Base-by-base conservation (phyloP, 2,329 filamentous ascomycete species). In the Hortaea werneckii region DNA sequence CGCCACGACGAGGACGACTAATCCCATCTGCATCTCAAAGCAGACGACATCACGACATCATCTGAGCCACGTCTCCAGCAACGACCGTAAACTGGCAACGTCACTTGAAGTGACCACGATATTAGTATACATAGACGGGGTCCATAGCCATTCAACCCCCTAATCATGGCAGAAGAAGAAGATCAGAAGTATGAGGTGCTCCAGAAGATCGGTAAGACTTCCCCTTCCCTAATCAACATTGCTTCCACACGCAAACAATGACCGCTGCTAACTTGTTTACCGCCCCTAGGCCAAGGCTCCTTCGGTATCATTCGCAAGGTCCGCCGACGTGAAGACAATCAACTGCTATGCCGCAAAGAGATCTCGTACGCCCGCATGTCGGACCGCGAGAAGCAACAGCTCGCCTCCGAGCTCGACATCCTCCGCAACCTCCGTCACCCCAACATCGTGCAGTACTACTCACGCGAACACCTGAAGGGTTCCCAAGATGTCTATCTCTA, bases 311-410 rank as follows among this genome's bases (percentile, higher is more conserved):
- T 98, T 66, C 85, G 89, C 58, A 96, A 95, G 70, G 92, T 98
- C 51, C 83, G 83, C 60, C 78, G 89, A 62, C 92, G 87, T 75
- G 68, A 74, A 12, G 90, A 96, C 70, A 86, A 87, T 66, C 57
- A 83, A 80, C 82, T 98, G 58, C 78, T 96, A 61, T 96, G 90
- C 67, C 88, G 92, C 58, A 98, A 98, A 65, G 92, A 98, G 67
- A 96, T 98, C 68, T 95, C 87, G 65, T 98, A 98, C 72, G 78
- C 88, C 55, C 88, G 89, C 65, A 98, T 98, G 92, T 94, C 89
- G 37, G 84, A 88, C 58, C 95, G 95, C 68, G 92, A 98, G 70
- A 82, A 87, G 54, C 88, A 96, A 67, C 92, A 98, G 67, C 77
- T 98, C 44, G 88, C 94, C 57, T 86, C 92, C 65, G 92, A 98